These are phyloP conservation scores for Fraxinus pennsylvanica DNA, from an alignment of 257 asterid genomes.

Conservation along the genomic window DNA sequence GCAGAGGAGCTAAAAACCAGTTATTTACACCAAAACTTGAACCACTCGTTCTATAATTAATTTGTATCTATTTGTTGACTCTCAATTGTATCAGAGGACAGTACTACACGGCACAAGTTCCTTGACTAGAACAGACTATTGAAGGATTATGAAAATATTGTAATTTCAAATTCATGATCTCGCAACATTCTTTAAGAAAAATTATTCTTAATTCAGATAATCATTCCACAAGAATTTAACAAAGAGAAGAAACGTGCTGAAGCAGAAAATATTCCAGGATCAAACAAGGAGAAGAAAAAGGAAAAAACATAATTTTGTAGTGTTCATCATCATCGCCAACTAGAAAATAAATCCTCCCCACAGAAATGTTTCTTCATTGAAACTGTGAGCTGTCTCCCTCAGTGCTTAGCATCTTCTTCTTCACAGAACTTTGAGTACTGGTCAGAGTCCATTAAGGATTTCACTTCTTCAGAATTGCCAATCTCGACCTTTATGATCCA, in stretches of 20 bases:
- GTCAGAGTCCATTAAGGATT: constrained; percentile 61
- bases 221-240: neutral
- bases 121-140: neutral
- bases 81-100: no score
- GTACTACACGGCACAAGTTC: no score
- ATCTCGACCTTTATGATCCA: constrained; percentile 95
- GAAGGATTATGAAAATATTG: neutral
- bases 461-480: constrained; percentile 50
- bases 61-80: no score
- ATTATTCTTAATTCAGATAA: neutral
- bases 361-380: neutral
- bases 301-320: neutral
- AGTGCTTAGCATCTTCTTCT: constrained; percentile 81
- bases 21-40: no score
- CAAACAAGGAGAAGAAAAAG: neutral
- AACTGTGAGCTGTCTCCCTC: constrained; percentile 17
- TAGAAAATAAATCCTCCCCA: neutral
- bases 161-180: neutral
- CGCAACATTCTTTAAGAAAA: neutral
- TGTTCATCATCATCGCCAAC: neutral
- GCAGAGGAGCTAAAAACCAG: no score
- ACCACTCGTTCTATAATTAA: no score
- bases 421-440: constrained; percentile 76
- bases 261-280: neutral
- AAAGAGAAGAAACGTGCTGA: neutral